Conservation (phyloP, 495 filamentous ascomycete genomes). For the Lophiotrema nucula region DNA sequence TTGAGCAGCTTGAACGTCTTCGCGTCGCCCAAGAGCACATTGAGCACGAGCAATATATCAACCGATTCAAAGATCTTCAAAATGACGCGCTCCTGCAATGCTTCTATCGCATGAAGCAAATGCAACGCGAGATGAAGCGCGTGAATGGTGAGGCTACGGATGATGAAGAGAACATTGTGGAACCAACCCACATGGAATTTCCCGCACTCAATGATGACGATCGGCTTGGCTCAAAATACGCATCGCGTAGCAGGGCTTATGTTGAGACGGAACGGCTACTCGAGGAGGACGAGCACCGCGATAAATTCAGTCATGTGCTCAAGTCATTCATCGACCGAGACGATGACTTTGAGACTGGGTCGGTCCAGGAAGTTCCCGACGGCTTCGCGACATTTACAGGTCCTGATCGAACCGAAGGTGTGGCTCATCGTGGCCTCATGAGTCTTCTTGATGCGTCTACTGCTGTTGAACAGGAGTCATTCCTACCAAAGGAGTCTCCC, state of each 20-base stretch:
- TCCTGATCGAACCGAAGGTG: constrained; percentile 22
- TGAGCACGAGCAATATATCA: constrained; percentile 17
- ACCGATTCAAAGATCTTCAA: constrained; percentile 17
- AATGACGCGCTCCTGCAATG: constrained; percentile 24
- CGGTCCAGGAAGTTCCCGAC: constrained; percentile 11
- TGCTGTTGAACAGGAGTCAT: constrained; percentile 19
- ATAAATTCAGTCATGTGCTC: constrained; percentile 1
- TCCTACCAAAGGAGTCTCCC: too few species aligned
- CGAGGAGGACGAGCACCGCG: constrained; percentile 10
- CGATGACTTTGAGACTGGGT: constrained; percentile 14
- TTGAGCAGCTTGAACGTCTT: constrained; percentile 20
- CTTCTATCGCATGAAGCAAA: constrained; percentile 21
- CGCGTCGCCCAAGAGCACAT: constrained; percentile 18
- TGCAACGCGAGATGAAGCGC: constrained; percentile 17
- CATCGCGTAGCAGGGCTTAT: constrained; percentile 31
- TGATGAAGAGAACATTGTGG: constrained; percentile 29
- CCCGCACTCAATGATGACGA: constrained; percentile 6
- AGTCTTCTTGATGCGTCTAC: constrained; percentile 22
- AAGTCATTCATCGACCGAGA: constrained; percentile 16
- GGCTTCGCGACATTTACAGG: constrained; percentile 27
- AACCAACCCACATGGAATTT: constrained; percentile 21
- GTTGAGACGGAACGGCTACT: constrained; percentile 30
- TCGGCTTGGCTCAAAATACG: constrained; percentile 24
- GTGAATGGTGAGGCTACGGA: constrained; percentile 22
- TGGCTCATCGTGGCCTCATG: constrained; percentile 11